Evolutionary conservation across 2,329 filamentous ascomycete species (phyloP), one percentile per base, ranked within the genome.

Genomic region (Neocatenulostroma microsporum): DNA sequence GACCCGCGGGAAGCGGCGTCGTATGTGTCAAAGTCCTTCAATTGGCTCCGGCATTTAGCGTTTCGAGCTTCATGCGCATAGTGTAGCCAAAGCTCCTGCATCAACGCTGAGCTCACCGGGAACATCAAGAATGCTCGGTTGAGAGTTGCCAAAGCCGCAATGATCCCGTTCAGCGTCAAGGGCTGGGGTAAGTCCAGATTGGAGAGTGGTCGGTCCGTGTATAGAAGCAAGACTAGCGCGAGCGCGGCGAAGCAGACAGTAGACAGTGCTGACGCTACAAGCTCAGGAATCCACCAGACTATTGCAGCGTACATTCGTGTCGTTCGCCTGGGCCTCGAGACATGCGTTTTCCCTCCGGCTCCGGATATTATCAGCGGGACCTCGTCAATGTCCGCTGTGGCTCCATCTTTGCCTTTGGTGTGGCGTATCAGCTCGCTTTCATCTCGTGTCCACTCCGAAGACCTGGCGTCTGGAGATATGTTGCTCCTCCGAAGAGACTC

Each of bases 121-220:
- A 20, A 23, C 3, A 36, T n/a, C 5, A 36, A 25, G 34, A 27
- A 36, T n/a, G 34, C 34, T 13, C 34, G 15, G 23, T 36, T 36
- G 4, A 36, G 15, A 7, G 34, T 36, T 3, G 34, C 34, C 20
- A 33, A 20, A 15, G 30, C 30, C 10, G 30, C 30, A 23, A 33
- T 33, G 11, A 33, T 10, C 10, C 30, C 30, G 20, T 33, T 33
- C 13, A 33, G 30, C 6, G 30, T 33, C n/a, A 23, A 8, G 15
- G 21, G 9, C 13, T 17, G 12, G 11, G 30, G 30, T 10, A 33
- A 20, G 12, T 24, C 11, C 7, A 33, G 9, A 8, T 33, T 20
- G 7, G 30, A 11, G 7, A 33, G 15, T n/a, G 13, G 18, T 6
- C 20, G 18, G 10, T 20, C 30, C 11, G 21, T 18, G 8, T 7